Conservation (phyloP, 768 basidiomycete species). For the Podaxis sp. region DNA sequence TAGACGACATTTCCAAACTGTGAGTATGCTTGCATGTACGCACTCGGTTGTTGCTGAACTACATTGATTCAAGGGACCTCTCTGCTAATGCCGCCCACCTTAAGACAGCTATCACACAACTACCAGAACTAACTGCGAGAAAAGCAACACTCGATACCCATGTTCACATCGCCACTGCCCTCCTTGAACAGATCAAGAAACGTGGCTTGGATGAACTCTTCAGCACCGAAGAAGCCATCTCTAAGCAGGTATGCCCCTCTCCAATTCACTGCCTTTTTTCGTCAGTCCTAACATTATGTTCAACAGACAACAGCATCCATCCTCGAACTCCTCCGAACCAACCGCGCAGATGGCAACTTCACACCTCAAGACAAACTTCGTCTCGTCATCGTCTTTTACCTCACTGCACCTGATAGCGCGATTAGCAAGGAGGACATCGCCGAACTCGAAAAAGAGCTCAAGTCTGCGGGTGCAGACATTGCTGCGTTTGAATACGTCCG, state of each 20-base stretch:
- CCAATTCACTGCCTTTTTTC: conserved; percentile 1
- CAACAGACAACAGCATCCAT: conserved; percentile 72
- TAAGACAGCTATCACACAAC: conserved; percentile 95
- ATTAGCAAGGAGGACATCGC: conserved; percentile 85
- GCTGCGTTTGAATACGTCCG: conserved; percentile 92
- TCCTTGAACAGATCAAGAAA: conserved; percentile 93
- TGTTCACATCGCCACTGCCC: conserved; percentile 97
- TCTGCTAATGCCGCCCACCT: conserved; percentile 91
- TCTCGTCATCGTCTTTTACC: conserved; percentile 92
- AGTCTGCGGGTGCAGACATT: conserved; percentile 75
- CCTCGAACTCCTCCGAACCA: conserved; percentile 81
- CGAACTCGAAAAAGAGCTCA: conserved; percentile 87
- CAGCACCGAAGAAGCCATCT: conserved; percentile 89
- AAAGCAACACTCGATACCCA: conserved; percentile 97
- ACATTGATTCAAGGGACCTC: conserved; percentile 59
- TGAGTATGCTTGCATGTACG: conserved; percentile 35
- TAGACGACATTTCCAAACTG: conserved; percentile 94
- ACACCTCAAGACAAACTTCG: conserved; percentile 87
- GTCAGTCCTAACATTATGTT: background rate
- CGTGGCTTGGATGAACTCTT: conserved; percentile 96
- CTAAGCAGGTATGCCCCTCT: conserved; percentile 63
- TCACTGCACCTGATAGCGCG: conserved; percentile 79
- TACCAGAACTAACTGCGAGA: conserved; percentile 94
- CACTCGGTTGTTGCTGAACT: background rate
- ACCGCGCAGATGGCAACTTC: conserved; percentile 64